phyloP scores from a whole-genome alignment of 352 stramenopile genomes.

The Globisporangium viniferum region DNA sequence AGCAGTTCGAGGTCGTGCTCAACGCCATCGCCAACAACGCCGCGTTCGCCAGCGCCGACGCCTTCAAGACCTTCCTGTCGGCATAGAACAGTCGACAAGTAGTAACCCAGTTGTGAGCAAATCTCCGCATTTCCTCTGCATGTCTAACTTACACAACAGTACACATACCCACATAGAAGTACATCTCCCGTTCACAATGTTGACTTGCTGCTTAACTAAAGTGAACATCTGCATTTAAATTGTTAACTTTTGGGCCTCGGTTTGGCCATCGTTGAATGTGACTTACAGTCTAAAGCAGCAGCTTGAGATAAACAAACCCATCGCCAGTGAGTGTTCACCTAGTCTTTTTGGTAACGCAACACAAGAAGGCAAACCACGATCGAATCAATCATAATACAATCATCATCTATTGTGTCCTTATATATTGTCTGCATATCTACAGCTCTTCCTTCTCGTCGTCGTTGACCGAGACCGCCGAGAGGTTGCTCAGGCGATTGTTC shows the following conservation, averaged over 20 bases:
- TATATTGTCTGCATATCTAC: slow-evolving; percentile 2
- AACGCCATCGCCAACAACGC: slow-evolving; percentile 61
- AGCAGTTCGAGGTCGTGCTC: slow-evolving; percentile 56
- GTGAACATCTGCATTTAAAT: no score
- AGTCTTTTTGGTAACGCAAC: no score
- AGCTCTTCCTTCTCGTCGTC: slow-evolving; percentile 31
- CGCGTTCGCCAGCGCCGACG: slow-evolving; percentile 35
- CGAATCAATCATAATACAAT: not conserved
- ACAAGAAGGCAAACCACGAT: no score
- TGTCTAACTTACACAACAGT: slow-evolving; percentile 2
- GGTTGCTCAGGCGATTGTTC: slow-evolving; percentile 27
- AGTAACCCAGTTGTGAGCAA: not conserved
- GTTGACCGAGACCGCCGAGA: slow-evolving; percentile 36
- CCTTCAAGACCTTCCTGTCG: slow-evolving; percentile 60
- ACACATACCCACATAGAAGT: not conserved
- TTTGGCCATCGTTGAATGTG: no score
- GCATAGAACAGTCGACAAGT: not conserved
- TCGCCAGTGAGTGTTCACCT: no score
- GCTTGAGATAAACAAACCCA: no score
- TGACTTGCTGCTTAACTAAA: no score
- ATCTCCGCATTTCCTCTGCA: slow-evolving; percentile 7
- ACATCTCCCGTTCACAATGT: not conserved
- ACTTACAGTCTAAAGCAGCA: no score
- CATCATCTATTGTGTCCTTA: slow-evolving; percentile 3
- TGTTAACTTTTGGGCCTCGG: no score